Evolutionary conservation across 176 grass and related monocot genomes (phyloP).

Genomic region (Phyllostachys edulis): DNA sequence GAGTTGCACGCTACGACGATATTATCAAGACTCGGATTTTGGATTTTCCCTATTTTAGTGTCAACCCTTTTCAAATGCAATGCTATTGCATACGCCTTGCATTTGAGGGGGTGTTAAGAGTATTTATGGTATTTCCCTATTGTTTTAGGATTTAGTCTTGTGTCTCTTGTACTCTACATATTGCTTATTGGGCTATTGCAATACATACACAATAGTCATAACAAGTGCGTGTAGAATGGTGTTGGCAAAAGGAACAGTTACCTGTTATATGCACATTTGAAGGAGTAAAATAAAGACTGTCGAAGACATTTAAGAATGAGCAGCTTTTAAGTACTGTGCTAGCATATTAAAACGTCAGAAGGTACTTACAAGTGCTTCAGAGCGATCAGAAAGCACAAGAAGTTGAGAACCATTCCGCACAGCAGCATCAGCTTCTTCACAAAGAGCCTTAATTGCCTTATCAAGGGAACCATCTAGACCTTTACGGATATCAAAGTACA

Average conservation of each 20-base stretch:
- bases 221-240: neutral
- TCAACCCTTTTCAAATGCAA: too few relatives aligned
- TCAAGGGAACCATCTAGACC: conserved; percentile 93
- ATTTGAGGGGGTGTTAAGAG: too few relatives aligned
- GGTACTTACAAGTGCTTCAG: conserved; percentile 75
- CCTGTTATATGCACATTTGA: neutral
- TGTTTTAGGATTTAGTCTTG: too few relatives aligned
- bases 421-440: conserved; percentile 93
- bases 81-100: too few relatives aligned
- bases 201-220: too few relatives aligned
- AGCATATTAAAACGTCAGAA: conserved; percentile 31
- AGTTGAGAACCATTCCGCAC: conserved; percentile 92
- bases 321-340: conserved; percentile 4
- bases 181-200: too few relatives aligned
- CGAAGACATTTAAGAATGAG: neutral
- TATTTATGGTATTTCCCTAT: too few relatives aligned
- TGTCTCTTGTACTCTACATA: too few relatives aligned
- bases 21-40: too few relatives aligned
- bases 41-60: too few relatives aligned
- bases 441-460: conserved; percentile 66
- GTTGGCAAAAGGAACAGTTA: conserved; percentile 9
- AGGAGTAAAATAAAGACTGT: conserved; percentile 2
- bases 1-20: too few relatives aligned
- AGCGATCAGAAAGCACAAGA: conserved; percentile 95
- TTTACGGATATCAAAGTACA: conserved; percentile 87